These are phyloP conservation scores for Amphicarpaea edgeworthii DNA, from an alignment of 306 rosid genomes.

Conservation along the genomic window DNA sequence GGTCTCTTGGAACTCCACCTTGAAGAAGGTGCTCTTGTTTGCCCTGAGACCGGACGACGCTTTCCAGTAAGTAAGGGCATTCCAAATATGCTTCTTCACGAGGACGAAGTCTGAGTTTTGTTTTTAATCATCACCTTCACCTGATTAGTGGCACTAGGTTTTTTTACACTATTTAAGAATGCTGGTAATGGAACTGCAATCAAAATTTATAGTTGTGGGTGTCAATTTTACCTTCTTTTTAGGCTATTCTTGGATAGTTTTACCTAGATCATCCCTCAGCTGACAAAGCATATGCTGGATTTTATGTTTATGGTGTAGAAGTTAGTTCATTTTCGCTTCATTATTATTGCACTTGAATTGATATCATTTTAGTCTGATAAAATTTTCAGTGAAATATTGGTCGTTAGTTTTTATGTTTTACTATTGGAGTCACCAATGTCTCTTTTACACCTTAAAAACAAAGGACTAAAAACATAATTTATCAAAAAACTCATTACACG, in stretches of 20 bases:
- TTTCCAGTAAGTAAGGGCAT: conserved; percentile 84
- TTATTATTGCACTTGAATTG: no score
- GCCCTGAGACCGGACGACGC: conserved; percentile 82
- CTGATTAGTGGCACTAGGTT: background rate
- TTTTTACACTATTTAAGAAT: conserved; percentile 12
- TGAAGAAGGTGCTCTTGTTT: conserved; percentile 86
- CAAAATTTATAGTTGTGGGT: background rate
- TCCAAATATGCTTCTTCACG: conserved; percentile 95
- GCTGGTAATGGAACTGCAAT: conserved; percentile 1
- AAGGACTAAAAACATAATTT: no score
- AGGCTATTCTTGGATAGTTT: background rate
- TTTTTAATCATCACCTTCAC: background rate
- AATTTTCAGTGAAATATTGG: conserved; percentile 16
- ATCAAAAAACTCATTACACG: no score
- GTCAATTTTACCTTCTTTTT: background rate
- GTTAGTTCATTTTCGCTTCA: no score
- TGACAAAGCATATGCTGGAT: no score
- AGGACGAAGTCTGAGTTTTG: conserved; percentile 80
- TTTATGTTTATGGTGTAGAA: no score
- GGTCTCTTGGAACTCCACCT: conserved; percentile 93
- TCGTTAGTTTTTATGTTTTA: conserved; percentile 20
- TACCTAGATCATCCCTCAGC: no score
- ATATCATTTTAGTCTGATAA: background rate
- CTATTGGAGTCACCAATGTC: background rate
- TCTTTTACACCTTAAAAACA: no score